Conservation (phyloP, 2,329 filamentous ascomycete species). For the Monilinia fructicola region DNA sequence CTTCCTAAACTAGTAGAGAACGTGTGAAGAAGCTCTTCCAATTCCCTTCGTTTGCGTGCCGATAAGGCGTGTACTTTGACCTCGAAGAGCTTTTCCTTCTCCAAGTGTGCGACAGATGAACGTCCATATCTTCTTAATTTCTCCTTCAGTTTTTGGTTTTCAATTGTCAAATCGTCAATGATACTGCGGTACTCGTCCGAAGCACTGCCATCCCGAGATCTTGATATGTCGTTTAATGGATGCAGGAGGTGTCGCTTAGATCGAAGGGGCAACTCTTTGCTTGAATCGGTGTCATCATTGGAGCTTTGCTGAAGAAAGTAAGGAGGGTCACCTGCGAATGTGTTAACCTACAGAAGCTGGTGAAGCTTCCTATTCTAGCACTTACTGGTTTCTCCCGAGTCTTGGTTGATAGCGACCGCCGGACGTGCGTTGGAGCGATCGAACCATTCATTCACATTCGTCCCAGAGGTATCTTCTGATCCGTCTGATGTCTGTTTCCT, state of each 20-base stretch:
- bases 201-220: slow-evolving; percentile 30
- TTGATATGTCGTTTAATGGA: slow-evolving; percentile 1
- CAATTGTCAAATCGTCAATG: slow-evolving; percentile 82
- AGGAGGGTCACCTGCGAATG: slow-evolving; percentile 34
- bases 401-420: slow-evolving; percentile 18
- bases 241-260: neutral
- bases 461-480: slow-evolving; percentile 24
- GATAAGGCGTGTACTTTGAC: slow-evolving; percentile 75
- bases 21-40: slow-evolving; percentile 70
- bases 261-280: slow-evolving; percentile 1
- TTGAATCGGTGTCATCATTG: slow-evolving; percentile 21
- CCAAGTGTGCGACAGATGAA: slow-evolving; percentile 62
- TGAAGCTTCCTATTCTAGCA: neutral
- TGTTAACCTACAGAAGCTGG: neutral
- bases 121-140: slow-evolving; percentile 70
- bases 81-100: slow-evolving; percentile 78
- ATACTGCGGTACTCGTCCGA: slow-evolving; percentile 77
- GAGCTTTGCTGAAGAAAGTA: slow-evolving; percentile 34
- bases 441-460: slow-evolving; percentile 36
- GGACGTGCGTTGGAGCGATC: slow-evolving; percentile 34
- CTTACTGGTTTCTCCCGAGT: slow-evolving; percentile 34
- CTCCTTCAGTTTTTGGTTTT: slow-evolving; percentile 76
- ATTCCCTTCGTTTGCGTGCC: slow-evolving; percentile 69
- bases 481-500: slow-evolving; percentile 28
- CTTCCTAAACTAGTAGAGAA: slow-evolving; percentile 65